Evolutionary conservation across 163 green algal species (phyloP), one percentile per base, ranked within the genome.

Genomic region (Prototheca wickerhamii): DNA sequence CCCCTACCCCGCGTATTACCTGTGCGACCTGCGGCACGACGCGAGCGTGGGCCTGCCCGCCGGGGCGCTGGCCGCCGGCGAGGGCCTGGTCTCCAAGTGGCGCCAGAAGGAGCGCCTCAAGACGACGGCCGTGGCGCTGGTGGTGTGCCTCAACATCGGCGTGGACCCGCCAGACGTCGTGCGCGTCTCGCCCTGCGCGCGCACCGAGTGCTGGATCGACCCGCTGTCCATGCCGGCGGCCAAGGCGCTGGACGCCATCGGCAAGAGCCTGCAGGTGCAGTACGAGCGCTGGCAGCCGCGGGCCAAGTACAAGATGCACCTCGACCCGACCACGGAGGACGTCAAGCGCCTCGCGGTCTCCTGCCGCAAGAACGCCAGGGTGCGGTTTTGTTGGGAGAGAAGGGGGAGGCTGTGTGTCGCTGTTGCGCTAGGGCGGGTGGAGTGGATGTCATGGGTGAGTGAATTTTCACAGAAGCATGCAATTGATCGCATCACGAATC

Each of bases 111-210:
- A 96, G 70, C 89, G 91, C 50, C 75, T 95, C 2, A 96, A 96
- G 65, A 96, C 89, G 5, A 90, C 85, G 2, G 87, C 86, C 10
- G 89, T 94, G 46, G 93, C 91, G 23, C 78, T 99, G 15, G 90
- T 99, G 58, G 69, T 99, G 60, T 99, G 94, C 77, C 79, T 99
- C 0, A 99, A 99, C 77, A 96, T 99, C 60, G 93, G 93, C 18
- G 93, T 98, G 6, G 94, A 99, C 74, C 94, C 94, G 5, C 94
- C 94, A 8, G 94, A 98, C 63, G 86, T 97, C 2, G 88, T 98
- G 54, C 96, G 96, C 74, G 95, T 98, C 61, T 95, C 88, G 18
- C 93, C 93, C 12, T 98, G 93, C 63, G 91, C 93, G 0, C 80
- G 91, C 6, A 72, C 95, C 46, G 90, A 98, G 76, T 95, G 87